These are phyloP conservation scores for Xylaria sp. DNA, from an alignment of 2,329 filamentous ascomycete species.

Conservation along the genomic window DNA sequence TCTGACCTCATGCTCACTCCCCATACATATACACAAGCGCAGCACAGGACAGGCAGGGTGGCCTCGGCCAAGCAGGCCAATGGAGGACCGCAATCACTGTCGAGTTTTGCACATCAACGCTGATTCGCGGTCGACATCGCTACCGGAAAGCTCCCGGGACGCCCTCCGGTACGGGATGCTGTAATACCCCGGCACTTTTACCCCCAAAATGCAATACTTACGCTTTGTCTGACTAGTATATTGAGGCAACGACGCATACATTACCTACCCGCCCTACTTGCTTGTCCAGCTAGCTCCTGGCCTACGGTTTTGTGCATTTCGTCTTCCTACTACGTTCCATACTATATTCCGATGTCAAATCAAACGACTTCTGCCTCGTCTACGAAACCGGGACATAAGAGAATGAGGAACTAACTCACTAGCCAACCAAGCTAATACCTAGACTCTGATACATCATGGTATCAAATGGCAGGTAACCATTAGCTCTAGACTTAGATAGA, in stretches of 20 bases:
- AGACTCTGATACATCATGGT: neutral
- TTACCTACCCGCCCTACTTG: neutral
- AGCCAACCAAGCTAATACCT: neutral
- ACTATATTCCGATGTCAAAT: conserved; percentile 7
- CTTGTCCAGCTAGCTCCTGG: neutral
- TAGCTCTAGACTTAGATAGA: neutral
- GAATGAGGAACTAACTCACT: neutral
- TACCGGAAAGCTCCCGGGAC: conserved; percentile 14
- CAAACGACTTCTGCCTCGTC: neutral
- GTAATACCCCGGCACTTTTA: conserved; percentile 19
- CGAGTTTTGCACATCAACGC: conserved; percentile 19
- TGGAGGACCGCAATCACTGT: conserved; percentile 17
- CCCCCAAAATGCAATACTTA: neutral
- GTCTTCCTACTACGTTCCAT: conserved; percentile 3
- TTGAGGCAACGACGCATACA: conserved; percentile 2
- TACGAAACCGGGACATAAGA: neutral
- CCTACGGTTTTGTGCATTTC: neutral
- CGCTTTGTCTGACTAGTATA: conserved; percentile 18
- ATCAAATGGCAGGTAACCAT: neutral
- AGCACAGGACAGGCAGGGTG: conserved; percentile 6
- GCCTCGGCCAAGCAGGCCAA: conserved; percentile 23
- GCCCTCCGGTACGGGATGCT: conserved; percentile 30
- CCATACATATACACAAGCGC: conserved; percentile 16
- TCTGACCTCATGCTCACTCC: conserved; percentile 27
- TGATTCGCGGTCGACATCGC: conserved; percentile 20